Evolutionary conservation across 805 yeast genomes (phyloP), one percentile per base, ranked within the genome.

Genomic region (Candida ponderosae): DNA sequence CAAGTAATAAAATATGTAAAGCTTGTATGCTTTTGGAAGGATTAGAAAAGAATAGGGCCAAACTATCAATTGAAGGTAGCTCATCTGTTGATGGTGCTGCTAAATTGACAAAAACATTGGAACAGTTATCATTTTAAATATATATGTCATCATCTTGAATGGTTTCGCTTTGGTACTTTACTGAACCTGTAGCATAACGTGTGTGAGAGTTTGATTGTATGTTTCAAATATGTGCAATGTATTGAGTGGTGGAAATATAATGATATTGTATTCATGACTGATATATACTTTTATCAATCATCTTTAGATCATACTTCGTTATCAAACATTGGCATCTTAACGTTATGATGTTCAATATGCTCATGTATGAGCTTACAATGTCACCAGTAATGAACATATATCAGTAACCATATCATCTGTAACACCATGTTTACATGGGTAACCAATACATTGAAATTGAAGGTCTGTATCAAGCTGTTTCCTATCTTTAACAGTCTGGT

Each of bases 11-110:
- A 51, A 74, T 88, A 6, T 93, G 98, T 62, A 93, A 93, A 61
- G 98, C 98, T 1, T 93, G 98, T 59, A 73, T 83, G 37, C 63
- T 93, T 21, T 60, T 93, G 34, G 89, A 85, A 41, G 96, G 96
- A 0, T 68, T 93, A 38, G 93, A 89, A 48, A 66, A 74, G 37
- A 78, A 74, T 44, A 69, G 93, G 45, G 83, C 96, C 0, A 77
- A 79, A 55, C 51, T 84, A 3, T 42, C 59, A 2, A 51, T 88
- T 4, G 88, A 77, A 5, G 63, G 59, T 29, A 75, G 76, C 38
- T 46, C 54, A 2, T 61, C 77, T 1, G 62, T 65, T 0, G 77
- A 70, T 29, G 87, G 89, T 2, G 80, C 85, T 3, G 88, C 88
- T 2, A 70, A 69, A 40, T 47, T 74, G 5, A 62, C 78, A 2